Evolutionary conservation across 345 rosid genomes (phyloP), one percentile per base, ranked within the genome.

Genomic region (Clarkia xantiana): DNA sequence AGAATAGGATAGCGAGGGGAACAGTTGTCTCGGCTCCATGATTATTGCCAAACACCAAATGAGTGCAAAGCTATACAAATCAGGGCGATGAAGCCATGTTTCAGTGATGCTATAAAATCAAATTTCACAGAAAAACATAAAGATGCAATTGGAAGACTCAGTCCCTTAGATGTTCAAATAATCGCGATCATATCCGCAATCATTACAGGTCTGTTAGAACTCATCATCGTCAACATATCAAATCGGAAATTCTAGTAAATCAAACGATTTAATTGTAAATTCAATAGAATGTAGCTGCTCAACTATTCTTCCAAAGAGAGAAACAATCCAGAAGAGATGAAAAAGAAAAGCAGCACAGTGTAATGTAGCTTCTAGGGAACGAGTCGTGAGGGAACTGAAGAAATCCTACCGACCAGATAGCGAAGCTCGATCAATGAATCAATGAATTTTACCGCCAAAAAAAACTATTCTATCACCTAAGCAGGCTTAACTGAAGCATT

Each of bases 101-200:
- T 0, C 25, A 9, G 2, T 34, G 14, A 18, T 16, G 45, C 40
- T 44, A 49, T 25, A 40, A 29, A 29, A 49, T 40, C 49, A 23
- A 23, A 23, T 23, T 23, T 23, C 29, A 29, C 0, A 10, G 5
- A 18, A n/a, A 13, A 6, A 25, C 2, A n/a, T 13, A 0, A 1
- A 1, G 47, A 11, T 18, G 3, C 15, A 5, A 2, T 0, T 0
- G 13, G 3, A 54, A n/a, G 77, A 70, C 86, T 76, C 89, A 80
- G 94, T 74, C 90, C 94, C 94, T 87, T 87, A 83, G 94, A 87
- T 83, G 94, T 87, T 83, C 86, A 60, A 70, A 45, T 56, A 47
- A 41, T 41, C 67, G 95, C 86, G 89, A 82, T 83, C 94, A 86
- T 78, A 11, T 52, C 73, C 87, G 83, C 94, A 76, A 68, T 83